Conservation (phyloP, 495 filamentous ascomycete genomes). For the Aspergillus campestris region DNA sequence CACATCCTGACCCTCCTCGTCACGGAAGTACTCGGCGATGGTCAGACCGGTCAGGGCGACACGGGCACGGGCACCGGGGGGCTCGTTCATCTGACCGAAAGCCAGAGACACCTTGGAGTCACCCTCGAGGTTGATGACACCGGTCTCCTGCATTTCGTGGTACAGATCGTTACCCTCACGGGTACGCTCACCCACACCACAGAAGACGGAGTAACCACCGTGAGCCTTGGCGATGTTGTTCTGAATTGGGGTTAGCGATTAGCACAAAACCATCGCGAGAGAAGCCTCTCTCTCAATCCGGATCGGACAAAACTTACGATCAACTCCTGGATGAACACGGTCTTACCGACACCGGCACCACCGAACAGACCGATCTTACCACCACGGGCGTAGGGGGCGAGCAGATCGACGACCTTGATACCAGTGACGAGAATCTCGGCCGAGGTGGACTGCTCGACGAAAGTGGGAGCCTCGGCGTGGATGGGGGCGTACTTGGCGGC, state of each 20-base stretch:
- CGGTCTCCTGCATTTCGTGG: conserved; percentile 99
- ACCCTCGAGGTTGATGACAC: conserved; percentile 97
- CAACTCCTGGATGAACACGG: conserved; percentile 99
- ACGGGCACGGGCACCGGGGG: conserved; percentile 98
- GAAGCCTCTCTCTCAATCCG: background rate
- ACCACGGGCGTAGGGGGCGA: conserved; percentile 99
- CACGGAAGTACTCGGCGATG: conserved; percentile 94
- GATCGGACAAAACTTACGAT: conserved; percentile 51
- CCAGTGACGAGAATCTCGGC: conserved; percentile 96
- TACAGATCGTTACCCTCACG: conserved; percentile 99
- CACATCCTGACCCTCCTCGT: conserved; percentile 97
- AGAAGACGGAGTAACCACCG: conserved; percentile 99
- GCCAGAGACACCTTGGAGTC: conserved; percentile 99
- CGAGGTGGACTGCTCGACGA: conserved; percentile 88
- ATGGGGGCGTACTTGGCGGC: conserved; percentile 77
- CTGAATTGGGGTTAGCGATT: conserved; percentile 25
- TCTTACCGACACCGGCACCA: conserved; percentile 99
- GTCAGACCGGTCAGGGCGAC: conserved; percentile 92
- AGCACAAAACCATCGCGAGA: background rate
- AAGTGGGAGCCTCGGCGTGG: conserved; percentile 84
- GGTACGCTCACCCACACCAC: conserved; percentile 99
- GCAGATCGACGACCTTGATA: conserved; percentile 99
- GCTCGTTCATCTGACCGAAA: conserved; percentile 99
- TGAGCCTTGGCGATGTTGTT: conserved; percentile 99
- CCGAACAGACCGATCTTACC: conserved; percentile 99